Percentiles rank a stretch among this genome's conserved stretches.
Conservation (phyloP, 140 eudicot genomes). For the Cichorium intybus region DNA sequence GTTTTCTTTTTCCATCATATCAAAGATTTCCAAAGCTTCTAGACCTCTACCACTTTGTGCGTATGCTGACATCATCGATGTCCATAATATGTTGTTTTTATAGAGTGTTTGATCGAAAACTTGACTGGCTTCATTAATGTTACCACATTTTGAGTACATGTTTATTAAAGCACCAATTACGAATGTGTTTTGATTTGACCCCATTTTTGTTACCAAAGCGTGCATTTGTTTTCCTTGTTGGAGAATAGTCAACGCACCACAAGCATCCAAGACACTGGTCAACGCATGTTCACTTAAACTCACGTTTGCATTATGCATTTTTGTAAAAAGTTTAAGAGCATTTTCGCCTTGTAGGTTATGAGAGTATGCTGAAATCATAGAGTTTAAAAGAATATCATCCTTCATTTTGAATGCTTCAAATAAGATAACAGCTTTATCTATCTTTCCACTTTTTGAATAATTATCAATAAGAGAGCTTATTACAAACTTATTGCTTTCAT, state of each 20-base stretch:
- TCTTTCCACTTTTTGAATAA: constrained; percentile 43
- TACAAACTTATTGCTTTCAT: constrained; percentile 31
- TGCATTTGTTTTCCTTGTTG: constrained; percentile 46
- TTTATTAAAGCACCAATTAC: constrained; percentile 43
- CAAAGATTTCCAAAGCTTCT: constrained; percentile 41
- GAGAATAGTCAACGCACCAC: constrained; percentile 42
- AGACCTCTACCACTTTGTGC: constrained; percentile 46
- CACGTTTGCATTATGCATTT: constrained; percentile 21
- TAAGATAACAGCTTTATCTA: constrained; percentile 27
- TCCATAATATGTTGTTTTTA: constrained; percentile 40
- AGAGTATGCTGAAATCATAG: constrained; percentile 38
- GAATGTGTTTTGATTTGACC: constrained; percentile 34
- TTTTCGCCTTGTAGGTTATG: constrained; percentile 36
- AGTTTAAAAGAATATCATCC: constrained; percentile 29
- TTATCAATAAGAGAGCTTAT: constrained; percentile 40
- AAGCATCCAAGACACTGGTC: constrained; percentile 45
- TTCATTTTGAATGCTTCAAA: constrained; percentile 15
- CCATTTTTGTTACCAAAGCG: constrained; percentile 35
- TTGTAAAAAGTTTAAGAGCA: constrained; percentile 27
- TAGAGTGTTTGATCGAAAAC: constrained; percentile 26
- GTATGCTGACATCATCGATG: constrained; percentile 42
- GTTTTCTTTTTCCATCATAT: constrained; percentile 16
- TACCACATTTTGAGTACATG: constrained; percentile 50
- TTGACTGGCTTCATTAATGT: constrained; percentile 35
- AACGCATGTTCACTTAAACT: constrained; percentile 33